A percentile compares a stretch with the other conserved stretches of the same genome.
phyloP scores from a whole-genome alignment of 2,329 filamentous ascomycete genomes.

The Dactylella cylindrospora region DNA sequence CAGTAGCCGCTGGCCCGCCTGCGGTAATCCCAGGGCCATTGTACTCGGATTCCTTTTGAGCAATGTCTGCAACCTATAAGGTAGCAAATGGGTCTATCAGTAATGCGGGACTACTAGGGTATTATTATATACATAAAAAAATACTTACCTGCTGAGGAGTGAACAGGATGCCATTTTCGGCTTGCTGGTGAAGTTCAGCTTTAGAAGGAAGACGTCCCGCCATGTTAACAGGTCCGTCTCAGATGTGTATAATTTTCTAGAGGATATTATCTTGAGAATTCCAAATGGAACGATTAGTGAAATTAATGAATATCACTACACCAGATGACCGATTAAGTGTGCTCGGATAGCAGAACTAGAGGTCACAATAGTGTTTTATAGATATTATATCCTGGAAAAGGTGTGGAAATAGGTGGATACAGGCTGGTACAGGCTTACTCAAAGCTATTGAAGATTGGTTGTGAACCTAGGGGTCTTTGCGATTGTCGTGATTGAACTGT shows the following conservation, averaged over 20 bases:
- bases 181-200: constrained; percentile 43
- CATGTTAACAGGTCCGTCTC: constrained; percentile 5
- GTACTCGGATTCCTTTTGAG: constrained; percentile 49
- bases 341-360: too few species aligned
- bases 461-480: too few species aligned
- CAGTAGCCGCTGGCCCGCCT: constrained; percentile 50
- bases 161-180: constrained; percentile 48
- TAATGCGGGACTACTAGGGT: neutral
- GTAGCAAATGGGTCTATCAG: neutral
- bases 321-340: too few species aligned
- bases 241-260: neutral
- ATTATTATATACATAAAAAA: neutral
- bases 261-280: neutral
- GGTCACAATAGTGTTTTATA: too few species aligned
- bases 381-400: too few species aligned
- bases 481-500: too few species aligned
- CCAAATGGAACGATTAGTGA: neutral
- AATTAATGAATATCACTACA: too few species aligned
- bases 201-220: constrained; percentile 45
- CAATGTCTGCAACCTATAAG: constrained; percentile 30
- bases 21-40: constrained; percentile 51
- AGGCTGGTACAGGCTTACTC: too few species aligned
- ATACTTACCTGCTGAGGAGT: constrained; percentile 42
- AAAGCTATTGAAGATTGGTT: too few species aligned
- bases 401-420: too few species aligned